Evolutionary conservation across 129 eudicot genomes (phyloP), one percentile per base, ranked within the genome.

Genomic region (Kitagawia praeruptora): DNA sequence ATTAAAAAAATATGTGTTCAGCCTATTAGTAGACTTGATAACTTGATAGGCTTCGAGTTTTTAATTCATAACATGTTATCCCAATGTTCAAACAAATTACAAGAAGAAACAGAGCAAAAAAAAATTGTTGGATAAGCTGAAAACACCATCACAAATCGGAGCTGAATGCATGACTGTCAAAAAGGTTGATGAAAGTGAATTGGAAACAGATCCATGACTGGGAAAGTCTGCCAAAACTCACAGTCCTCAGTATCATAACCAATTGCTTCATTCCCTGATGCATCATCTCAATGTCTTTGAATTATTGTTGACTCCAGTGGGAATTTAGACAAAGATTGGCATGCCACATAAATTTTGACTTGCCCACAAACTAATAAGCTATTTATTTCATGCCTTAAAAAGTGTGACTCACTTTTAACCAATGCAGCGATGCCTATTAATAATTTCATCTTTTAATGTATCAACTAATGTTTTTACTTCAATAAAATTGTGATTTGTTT

Each of bases 181-280:
- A 71, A 70, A 64, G 82, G 86, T 84, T 48, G 63, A 82, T 44
- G 74, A 42, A 80, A 64, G 77, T 39, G 51, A 72, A 38, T 77
- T 79, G 25, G 87, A 80, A 87, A 75, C 86, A 80, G 28, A 75
- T 76, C 77, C 80, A 79, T 56, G 98, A 90, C 75, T 90, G 85
- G 91, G 99, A 92, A 87, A 84, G 85, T 79, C 81, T 14, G 90
- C 98, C 38, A 76, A 87, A 27, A 80, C 85, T 61, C 87, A 85
- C 79, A 88, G 91, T 75, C 99, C 98, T 75, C 93, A 90, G 79
- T 96, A 96, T 85, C 99, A 89, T 47, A 96, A 92, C 82, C 97
- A 92, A 92, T 54, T 46, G 51, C 70, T 77, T 63, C 54, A 61
- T 78, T 38, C 41, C 70, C 51, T 3, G 61, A 23, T 74, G 79